Base-by-base conservation (phyloP, 1,284 basidiomycete genomes). In the Austroboletus niveus region DNA sequence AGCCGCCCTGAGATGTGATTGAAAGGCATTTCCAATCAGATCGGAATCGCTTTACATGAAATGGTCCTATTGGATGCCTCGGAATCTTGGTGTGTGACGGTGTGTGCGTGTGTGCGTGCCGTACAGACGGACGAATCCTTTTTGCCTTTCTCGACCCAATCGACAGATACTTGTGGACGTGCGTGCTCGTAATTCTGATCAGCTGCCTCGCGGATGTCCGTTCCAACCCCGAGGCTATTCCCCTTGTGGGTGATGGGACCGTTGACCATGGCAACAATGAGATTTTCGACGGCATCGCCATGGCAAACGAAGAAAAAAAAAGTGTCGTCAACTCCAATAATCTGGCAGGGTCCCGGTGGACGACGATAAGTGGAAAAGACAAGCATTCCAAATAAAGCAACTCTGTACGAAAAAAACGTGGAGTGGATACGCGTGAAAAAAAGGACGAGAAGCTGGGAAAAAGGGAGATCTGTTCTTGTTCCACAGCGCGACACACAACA, bases 251-350 rank as follows among this genome's bases (percentile, higher is more conserved):
- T 36, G 35, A 36, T 36, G 35, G 12, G n/a, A 1, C 35, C n/a
- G n/a, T 36, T 15, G n/a, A 17, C 52, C 56, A 58, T 57, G 56
- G 56, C 42, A 48, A 57, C 56, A 24, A 2, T 46, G 48, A 14
- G 52, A 47, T 45, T 46, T 52, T 56, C 34, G 45, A 15, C 45
- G n/a, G 1, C 35, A 22, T 56, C 22, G 29, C 41, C 51, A 54
- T 48, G 48, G 45, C 12, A 15, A 50, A 39, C 34, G 15, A 8
- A 40, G 22, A 24, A 24, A 40, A 10, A n/a, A 14, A 22, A 24
- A 24, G 22, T 24, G 20, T 40, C 38, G 38, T 22, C 8, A 40
- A 6, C 20, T 29, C 29, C 29, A 29, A 29, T 29, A 5, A 29
- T 29, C 29, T 15, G 34, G 7, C 32, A 29, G 29, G 8, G 29